phyloP scores from a whole-genome alignment of 345 rosid species.

The Gynandropsis gynandra region DNA sequence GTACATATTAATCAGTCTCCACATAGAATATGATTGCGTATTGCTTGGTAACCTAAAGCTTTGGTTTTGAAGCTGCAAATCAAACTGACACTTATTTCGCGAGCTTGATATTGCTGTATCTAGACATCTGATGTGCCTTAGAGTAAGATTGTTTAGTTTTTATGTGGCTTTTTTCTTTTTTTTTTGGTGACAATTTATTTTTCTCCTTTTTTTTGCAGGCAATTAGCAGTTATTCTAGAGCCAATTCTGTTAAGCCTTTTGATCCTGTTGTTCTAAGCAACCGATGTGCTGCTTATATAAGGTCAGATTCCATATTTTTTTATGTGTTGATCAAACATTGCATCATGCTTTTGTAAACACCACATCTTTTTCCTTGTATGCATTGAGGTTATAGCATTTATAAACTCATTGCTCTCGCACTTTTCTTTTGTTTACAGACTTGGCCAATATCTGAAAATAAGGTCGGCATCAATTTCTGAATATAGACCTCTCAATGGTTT shows the following conservation, averaged over 20 bases:
- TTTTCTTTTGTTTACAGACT: conserved; percentile 34
- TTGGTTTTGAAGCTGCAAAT: conserved; percentile 14
- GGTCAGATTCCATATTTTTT: conserved; percentile 34
- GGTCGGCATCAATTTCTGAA: conserved; percentile 73
- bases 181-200: neutral
- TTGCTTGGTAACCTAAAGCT: neutral
- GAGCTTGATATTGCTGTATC: too few species aligned
- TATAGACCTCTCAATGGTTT: conserved; percentile 65
- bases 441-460: conserved; percentile 63
- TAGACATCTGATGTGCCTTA: too few species aligned
- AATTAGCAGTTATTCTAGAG: conserved; percentile 64
- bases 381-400: conserved; percentile 8
- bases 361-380: conserved; percentile 7
- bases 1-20: neutral
- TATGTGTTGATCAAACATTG: too few species aligned
- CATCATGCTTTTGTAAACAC: too few species aligned
- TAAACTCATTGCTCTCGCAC: conserved; percentile 19
- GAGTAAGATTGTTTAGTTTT: neutral
- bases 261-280: conserved; percentile 76
- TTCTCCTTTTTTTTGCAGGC: conserved; percentile 42
- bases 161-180: neutral
- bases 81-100: neutral
- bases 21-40: neutral
- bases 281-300: conserved; percentile 74
- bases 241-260: conserved; percentile 57